Conservation (phyloP, 2,329 filamentous ascomycete species). For the Colletotrichum sp. region DNA sequence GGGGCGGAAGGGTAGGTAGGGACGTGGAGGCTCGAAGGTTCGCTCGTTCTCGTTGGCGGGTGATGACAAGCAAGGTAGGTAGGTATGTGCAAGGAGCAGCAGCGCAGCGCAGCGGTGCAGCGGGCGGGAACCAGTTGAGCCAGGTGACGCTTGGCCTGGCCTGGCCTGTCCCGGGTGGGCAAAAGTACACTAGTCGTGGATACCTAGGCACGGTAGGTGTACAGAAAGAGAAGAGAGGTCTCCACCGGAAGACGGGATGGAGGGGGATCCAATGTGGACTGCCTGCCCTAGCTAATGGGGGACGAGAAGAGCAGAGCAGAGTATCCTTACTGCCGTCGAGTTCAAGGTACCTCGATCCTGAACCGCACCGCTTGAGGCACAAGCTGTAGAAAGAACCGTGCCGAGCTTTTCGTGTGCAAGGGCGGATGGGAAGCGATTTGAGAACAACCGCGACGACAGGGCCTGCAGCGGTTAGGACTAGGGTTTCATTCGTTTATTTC, state of each 20-base stretch:
- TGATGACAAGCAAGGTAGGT: conserved; percentile 14
- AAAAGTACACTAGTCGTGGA: neutral
- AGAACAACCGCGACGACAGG: conserved; percentile 17
- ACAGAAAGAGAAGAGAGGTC: conserved; percentile 24
- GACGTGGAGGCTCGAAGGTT: conserved; percentile 3
- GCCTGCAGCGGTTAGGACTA: conserved; percentile 42
- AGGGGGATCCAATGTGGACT: conserved; percentile 5
- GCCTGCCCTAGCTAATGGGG: neutral
- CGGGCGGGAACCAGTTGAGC: conserved; percentile 24
- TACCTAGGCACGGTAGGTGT: neutral
- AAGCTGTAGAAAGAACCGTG: conserved; percentile 43
- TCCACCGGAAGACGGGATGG: conserved; percentile 38
- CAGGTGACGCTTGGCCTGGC: conserved; percentile 19
- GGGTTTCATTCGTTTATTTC: conserved; percentile 44
- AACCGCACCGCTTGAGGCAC: conserved; percentile 27
- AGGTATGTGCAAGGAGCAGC: neutral
- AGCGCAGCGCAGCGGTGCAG: conserved; percentile 7
- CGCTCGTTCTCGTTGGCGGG: conserved; percentile 10
- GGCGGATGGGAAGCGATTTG: conserved; percentile 26
- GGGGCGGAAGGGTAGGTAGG: conserved; percentile 3
- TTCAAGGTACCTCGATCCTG: neutral
- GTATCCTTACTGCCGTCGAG: neutral
- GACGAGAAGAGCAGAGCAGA: neutral
- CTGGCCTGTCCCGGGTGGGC: neutral
- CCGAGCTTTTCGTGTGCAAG: conserved; percentile 25